phyloP scores from a whole-genome alignment of 331 rosid genomes.

The Quercus tomentella region DNA sequence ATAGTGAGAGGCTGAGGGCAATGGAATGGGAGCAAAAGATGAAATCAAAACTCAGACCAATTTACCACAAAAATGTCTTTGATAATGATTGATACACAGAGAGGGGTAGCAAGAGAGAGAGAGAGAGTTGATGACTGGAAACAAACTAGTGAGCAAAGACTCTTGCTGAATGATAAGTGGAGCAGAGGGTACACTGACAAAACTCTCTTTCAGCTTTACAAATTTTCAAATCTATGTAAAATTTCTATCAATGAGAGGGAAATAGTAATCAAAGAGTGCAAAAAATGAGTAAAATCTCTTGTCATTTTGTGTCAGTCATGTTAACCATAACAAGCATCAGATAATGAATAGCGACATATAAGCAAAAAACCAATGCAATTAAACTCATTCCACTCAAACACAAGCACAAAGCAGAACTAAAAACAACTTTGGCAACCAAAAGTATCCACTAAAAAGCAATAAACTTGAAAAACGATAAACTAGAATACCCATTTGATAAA shows the following conservation, averaged over 20 bases:
- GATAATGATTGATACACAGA: neutral
- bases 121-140: neutral
- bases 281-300: neutral
- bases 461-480: conserved; percentile 5
- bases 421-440: neutral
- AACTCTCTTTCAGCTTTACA: conserved; percentile 1
- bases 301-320: neutral
- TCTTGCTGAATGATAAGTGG: conserved; percentile 9
- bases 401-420: neutral
- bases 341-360: neutral
- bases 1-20: neutral
- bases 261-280: neutral
- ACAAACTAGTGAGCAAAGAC: conserved; percentile 10
- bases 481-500: conserved; percentile 46
- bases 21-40: neutral
- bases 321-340: neutral
- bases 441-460: neutral
- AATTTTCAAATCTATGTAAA: neutral
- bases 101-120: neutral
- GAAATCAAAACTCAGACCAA: neutral
- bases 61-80: neutral
- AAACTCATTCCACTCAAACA: neutral
- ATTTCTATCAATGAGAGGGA: neutral
- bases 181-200: conserved; percentile 12
- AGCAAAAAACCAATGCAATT: neutral